phyloP scores from a whole-genome alignment of 768 basidiomycete species.

The Boletus reticuloceps region DNA sequence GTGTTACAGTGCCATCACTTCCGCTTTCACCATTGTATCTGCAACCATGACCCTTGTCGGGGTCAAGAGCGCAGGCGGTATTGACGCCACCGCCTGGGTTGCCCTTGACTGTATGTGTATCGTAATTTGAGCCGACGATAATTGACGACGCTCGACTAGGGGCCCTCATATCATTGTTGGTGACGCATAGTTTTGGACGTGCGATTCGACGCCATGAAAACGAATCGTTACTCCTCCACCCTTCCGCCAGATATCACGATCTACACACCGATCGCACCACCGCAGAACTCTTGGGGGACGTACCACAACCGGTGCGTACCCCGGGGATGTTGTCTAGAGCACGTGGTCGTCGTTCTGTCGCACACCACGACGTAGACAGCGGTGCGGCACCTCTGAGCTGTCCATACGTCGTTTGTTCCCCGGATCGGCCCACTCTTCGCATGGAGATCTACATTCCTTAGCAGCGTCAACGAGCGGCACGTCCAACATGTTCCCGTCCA shows the following conservation, averaged over 20 bases:
- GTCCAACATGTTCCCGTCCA: constrained; percentile 11
- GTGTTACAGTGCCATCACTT: constrained; percentile 53
- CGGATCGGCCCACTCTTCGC: constrained; percentile 4
- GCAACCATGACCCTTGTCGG: constrained; percentile 51
- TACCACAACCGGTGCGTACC: neutral
- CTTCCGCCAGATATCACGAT: constrained; percentile 3
- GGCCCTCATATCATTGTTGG: constrained; percentile 2
- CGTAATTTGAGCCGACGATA: neutral
- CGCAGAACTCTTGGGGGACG: constrained; percentile 5
- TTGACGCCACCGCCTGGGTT: constrained; percentile 53
- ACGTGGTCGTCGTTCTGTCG: neutral
- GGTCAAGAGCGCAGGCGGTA: constrained; percentile 42
- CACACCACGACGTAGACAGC: neutral
- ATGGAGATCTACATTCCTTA: constrained; percentile 9
- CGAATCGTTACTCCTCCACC: constrained; percentile 3
- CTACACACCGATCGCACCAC: constrained; percentile 6
- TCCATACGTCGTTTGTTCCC: constrained; percentile 10
- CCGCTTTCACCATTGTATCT: constrained; percentile 45
- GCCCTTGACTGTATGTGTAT: constrained; percentile 48
- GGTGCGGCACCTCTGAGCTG: neutral
- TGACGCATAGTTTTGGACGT: constrained; percentile 5
- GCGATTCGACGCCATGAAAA: constrained; percentile 5
- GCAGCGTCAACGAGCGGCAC: constrained; percentile 11
- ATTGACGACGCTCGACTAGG: constrained; percentile 9
- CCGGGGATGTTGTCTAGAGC: neutral